Base-by-base conservation (phyloP, 78 protist genomes). In the Dictyostelium capitatum region DNA sequence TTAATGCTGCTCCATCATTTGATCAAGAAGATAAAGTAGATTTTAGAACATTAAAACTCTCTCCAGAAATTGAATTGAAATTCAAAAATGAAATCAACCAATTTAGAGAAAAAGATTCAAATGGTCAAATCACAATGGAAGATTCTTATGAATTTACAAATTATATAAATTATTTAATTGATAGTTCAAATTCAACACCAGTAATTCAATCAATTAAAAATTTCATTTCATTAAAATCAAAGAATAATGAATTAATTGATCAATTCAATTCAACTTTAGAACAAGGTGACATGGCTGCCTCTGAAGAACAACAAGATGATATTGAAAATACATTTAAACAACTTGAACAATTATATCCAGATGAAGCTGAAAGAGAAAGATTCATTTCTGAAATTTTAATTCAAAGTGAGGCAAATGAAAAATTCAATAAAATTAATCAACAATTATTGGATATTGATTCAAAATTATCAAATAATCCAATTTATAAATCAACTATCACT, bases 61-160 rank as follows among this genome's bases (percentile, higher is more conserved):
- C 25, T 19, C 32, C 28, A 7, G 70, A 79, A 79, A 54, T 50
- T 17, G 64, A 79, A 56, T 6, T 4, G 14, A 28, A 37, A 54
- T 79, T 15, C 20, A 23, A 43, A 2, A 23, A 32, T 0, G 3
- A 23, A 17, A 79, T 79, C 37, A 32, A 25, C 6, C 53, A 79
- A 20, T 79, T 79, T 37, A 79, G 56, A 79, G 72, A 51, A 10
- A 79, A 56, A 54, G 83, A 51, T 11, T 8, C 83, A 7, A 54
- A 56, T 20, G 83, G 83, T 56, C 32, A 6, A 32, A 20, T 79
- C n/a, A 6, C 70, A 15, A 50, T 54, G 4, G 30, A 54, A 32
- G 72, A 54, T 30, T 15, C 57, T 47, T 79, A 20, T 56, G 83
- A 79, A 79, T 79, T 79, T 79, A 54, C 83, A 79, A 79, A 79